Conservation (phyloP, 176 grass and related monocot species). For the Hordeum vulgare region DNA sequence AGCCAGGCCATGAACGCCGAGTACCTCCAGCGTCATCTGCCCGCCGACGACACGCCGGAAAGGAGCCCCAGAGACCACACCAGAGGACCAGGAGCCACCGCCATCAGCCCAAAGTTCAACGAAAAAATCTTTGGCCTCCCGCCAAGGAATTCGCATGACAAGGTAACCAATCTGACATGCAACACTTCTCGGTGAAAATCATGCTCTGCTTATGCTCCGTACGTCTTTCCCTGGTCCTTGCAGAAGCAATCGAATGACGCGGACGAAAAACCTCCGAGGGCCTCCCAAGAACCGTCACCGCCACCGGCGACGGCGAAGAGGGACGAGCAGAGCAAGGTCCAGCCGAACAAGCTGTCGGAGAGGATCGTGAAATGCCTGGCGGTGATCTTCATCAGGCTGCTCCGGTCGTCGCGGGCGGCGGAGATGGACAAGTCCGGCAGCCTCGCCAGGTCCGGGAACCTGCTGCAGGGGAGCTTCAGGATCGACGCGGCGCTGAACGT, state of each 20-base stretch:
- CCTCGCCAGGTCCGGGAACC: slow-evolving; percentile 32
- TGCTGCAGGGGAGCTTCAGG: slow-evolving; percentile 33
- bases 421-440: slow-evolving; percentile 53
- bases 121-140: background rate
- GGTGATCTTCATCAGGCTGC: slow-evolving; percentile 80
- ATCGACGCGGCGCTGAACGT: slow-evolving; percentile 18
- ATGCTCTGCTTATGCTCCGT: background rate
- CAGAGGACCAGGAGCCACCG: slow-evolving; percentile 15
- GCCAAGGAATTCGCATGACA: slow-evolving; percentile 26
- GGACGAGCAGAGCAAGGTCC: background rate
- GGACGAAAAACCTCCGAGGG: slow-evolving; percentile 15
- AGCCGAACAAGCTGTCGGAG: slow-evolving; percentile 93
- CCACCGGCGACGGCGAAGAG: background rate
- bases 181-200: background rate
- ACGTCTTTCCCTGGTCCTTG: background rate
- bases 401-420: slow-evolving; percentile 48
- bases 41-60: background rate
- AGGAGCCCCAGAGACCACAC: slow-evolving; percentile 4
- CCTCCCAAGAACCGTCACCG: slow-evolving; percentile 24
- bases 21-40: slow-evolving; percentile 39
- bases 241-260: background rate
- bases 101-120: slow-evolving; percentile 18
- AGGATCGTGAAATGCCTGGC: slow-evolving; percentile 76
- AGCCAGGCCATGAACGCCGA: slow-evolving; percentile 83
- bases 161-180: background rate